Evolutionary conservation across 2,329 filamentous ascomycete genomes (phyloP).

Genomic region (Alternaria novae-zelandiae): DNA sequence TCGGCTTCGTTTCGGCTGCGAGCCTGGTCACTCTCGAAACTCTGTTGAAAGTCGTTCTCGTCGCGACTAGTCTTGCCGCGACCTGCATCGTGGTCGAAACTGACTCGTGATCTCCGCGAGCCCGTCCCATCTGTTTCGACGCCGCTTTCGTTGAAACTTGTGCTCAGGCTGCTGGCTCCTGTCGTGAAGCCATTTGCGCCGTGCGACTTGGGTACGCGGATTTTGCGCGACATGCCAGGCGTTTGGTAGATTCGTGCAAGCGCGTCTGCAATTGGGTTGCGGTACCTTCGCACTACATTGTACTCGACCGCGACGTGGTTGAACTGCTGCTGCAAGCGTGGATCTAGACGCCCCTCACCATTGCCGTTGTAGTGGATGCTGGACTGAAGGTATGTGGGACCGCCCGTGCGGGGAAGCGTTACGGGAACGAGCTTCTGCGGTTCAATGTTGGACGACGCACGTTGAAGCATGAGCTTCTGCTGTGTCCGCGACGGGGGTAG

Average conservation of each 20-base stretch:
- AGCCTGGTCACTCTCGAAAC: constrained; percentile 37
- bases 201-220: constrained; percentile 24
- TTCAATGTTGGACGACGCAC: constrained; percentile 75
- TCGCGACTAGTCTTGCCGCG: constrained; percentile 22
- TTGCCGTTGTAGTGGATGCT: constrained; percentile 45
- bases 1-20: constrained; percentile 43
- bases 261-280: constrained; percentile 72
- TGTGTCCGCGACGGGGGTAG: constrained; percentile 67
- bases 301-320: constrained; percentile 76
- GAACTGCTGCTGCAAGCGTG: constrained; percentile 68
- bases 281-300: constrained; percentile 73
- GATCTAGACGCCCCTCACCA: constrained; percentile 59
- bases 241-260: constrained; percentile 62
- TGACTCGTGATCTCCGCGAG: constrained; percentile 35
- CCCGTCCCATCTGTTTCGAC: constrained; percentile 36
- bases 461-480: constrained; percentile 77
- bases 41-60: constrained; percentile 32
- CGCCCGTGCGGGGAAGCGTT: constrained; percentile 46
- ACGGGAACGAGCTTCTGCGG: constrained; percentile 58
- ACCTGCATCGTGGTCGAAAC: constrained; percentile 32
- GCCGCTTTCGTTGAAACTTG: constrained; percentile 37
- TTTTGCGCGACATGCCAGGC: constrained; percentile 52
- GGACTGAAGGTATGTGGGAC: constrained; percentile 41
- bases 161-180: constrained; percentile 39
- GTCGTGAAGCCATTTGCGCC: constrained; percentile 35